Evolutionary conservation across 352 stramenopile species (phyloP).

Genomic region (Lagenidium sp.): DNA sequence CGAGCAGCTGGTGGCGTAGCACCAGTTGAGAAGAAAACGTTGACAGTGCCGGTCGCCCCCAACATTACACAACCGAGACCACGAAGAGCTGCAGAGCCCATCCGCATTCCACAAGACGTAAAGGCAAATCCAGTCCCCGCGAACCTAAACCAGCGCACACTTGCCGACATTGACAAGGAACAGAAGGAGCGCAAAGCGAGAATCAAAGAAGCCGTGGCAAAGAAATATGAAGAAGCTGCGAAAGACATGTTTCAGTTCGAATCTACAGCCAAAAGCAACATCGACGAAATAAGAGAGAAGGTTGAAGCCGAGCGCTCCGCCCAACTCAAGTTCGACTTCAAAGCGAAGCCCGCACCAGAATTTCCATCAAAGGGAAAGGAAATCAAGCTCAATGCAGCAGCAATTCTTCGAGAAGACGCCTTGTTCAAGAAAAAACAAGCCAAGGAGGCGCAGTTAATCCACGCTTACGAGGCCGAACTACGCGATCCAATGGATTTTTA

Average conservation of each 20-base stretch:
- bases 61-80: slow-evolving; percentile 85
- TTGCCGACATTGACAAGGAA: slow-evolving; percentile 54
- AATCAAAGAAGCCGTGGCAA: slow-evolving; percentile 45
- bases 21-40: slow-evolving; percentile 30
- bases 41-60: slow-evolving; percentile 62
- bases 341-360: slow-evolving; percentile 54
- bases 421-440: slow-evolving; percentile 89
- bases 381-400: slow-evolving; percentile 84
- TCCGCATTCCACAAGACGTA: slow-evolving; percentile 68
- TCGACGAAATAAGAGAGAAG: slow-evolving; percentile 51
- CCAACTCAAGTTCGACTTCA: slow-evolving; percentile 68
- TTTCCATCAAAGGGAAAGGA: slow-evolving; percentile 23
- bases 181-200: slow-evolving; percentile 38
- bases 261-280: slow-evolving; percentile 64
- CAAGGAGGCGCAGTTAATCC: slow-evolving; percentile 79
- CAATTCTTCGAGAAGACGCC: slow-evolving; percentile 89
- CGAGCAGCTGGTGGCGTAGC: slow-evolving; percentile 27
- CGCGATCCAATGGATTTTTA: slow-evolving; percentile 89
- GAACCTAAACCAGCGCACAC: slow-evolving; percentile 51
- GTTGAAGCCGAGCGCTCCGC: slow-evolving; percentile 53
- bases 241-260: slow-evolving; percentile 72
- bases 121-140: slow-evolving; percentile 61
- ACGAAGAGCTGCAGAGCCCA: slow-evolving; percentile 51
- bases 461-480: slow-evolving; percentile 86
- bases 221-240: slow-evolving; percentile 65